phyloP scores from a whole-genome alignment of 2,329 filamentous ascomycete species.

The Colletotrichum cordylinicola region DNA sequence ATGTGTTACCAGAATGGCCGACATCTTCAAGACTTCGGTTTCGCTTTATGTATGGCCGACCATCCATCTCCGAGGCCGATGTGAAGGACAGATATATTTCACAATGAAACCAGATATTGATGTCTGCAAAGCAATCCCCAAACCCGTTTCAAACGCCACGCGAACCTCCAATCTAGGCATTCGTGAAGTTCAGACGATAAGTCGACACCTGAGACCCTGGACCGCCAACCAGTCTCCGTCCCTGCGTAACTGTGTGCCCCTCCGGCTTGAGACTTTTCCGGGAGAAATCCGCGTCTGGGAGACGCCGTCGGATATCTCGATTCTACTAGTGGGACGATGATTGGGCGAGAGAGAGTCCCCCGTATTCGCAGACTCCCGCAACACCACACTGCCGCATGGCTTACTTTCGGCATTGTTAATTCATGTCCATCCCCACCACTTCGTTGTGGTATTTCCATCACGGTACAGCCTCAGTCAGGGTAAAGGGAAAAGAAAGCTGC shows the following conservation, averaged over 20 bases:
- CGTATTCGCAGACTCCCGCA: not conserved
- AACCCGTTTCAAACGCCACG: not conserved
- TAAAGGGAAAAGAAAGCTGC: not conserved
- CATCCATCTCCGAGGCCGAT: not conserved
- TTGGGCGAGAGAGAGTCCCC: not conserved
- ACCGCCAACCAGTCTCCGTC: not conserved
- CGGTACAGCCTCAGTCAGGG: not conserved
- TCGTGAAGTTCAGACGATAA: not conserved
- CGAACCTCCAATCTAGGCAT: not conserved
- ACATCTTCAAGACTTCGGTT: not conserved
- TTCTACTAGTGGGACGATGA: not conserved
- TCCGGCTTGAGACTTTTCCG: not conserved
- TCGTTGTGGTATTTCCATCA: not conserved
- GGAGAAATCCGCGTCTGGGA: not conserved
- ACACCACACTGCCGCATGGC: not conserved
- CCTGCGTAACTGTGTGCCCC: not conserved
- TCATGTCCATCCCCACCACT: not conserved
- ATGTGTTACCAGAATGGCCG: too few species aligned
- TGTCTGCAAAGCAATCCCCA: not conserved
- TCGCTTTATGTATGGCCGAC: not conserved
- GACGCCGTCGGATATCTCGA: not conserved
- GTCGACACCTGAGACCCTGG: not conserved
- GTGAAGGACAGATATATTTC: not conserved
- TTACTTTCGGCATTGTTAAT: not conserved
- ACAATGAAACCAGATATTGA: not conserved